phyloP scores from a whole-genome alignment of 106 monocot species.

The Cymbidium sinense region DNA sequence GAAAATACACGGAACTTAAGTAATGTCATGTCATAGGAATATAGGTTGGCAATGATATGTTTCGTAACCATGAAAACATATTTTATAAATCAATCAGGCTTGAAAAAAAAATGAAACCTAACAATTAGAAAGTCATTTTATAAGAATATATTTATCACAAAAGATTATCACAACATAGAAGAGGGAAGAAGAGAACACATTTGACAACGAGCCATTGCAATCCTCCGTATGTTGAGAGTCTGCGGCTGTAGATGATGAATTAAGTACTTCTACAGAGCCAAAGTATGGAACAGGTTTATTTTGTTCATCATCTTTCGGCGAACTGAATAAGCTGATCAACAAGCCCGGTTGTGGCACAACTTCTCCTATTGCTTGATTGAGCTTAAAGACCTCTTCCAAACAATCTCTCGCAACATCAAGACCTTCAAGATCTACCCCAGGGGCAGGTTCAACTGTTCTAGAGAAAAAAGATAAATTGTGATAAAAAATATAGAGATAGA shows the following conservation, averaged over 20 bases:
- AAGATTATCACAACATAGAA: too few relatives aligned
- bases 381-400: slow-evolving; percentile 55
- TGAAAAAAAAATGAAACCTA: neutral
- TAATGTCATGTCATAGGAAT: too few relatives aligned
- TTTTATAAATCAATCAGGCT: neutral
- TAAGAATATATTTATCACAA: neutral
- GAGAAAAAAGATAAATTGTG: neutral
- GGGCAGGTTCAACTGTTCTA: slow-evolving; percentile 60
- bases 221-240: slow-evolving; percentile 9
- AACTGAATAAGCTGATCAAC: slow-evolving; percentile 42
- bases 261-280: slow-evolving; percentile 1
- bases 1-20: too few relatives aligned
- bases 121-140: neutral
- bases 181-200: neutral
- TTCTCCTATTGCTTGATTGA: slow-evolving; percentile 19
- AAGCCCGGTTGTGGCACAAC: slow-evolving; percentile 32
- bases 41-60: too few relatives aligned
- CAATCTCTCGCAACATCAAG: slow-evolving; percentile 71
- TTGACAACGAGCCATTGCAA: slow-evolving; percentile 6
- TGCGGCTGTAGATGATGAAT: slow-evolving; percentile 17
- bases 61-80: neutral
- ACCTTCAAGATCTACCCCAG: slow-evolving; percentile 68
- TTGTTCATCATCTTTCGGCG: slow-evolving; percentile 16
- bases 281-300: slow-evolving; percentile 1
- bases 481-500: neutral